These are phyloP conservation scores for Diaporthe amygdali DNA, from an alignment of 2,329 filamentous ascomycete species.

Conservation along the genomic window DNA sequence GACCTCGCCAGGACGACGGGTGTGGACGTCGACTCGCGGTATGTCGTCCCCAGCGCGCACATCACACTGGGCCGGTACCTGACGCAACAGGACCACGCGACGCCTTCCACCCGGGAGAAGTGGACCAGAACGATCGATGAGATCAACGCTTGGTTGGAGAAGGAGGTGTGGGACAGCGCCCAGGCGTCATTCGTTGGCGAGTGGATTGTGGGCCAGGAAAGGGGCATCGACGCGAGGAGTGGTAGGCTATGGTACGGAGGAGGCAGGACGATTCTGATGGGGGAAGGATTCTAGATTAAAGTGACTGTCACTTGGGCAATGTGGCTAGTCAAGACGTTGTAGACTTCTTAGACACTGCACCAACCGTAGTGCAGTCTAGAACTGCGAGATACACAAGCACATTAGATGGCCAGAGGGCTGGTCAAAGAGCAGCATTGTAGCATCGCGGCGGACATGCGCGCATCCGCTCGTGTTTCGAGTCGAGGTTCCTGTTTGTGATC, in stretches of 20 bases:
- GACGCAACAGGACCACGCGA: constrained; percentile 66
- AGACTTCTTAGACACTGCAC: not conserved
- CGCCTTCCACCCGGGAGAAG: constrained; percentile 60
- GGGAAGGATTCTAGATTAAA: constrained; percentile 61
- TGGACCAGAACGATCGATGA: constrained; percentile 75
- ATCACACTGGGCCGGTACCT: constrained; percentile 87
- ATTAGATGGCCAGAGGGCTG: not conserved
- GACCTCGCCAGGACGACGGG: constrained; percentile 64
- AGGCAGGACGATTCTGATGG: constrained; percentile 70
- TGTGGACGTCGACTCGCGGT: constrained; percentile 76
- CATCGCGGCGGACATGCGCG: not conserved
- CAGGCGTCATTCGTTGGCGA: constrained; percentile 61
- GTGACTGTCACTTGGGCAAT: not conserved
- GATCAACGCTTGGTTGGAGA: constrained; percentile 77
- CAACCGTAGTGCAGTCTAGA: not conserved
- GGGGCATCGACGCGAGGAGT: constrained; percentile 75
- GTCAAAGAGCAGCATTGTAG: not conserved
- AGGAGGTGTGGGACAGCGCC: constrained; percentile 69
- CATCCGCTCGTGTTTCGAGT: not conserved
- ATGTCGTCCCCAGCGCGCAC: constrained; percentile 88
- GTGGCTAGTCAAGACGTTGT: not conserved
- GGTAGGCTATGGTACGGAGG: constrained; percentile 89
- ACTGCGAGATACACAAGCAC: not conserved
- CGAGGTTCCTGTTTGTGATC: too few relatives aligned
- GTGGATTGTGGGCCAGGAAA: constrained; percentile 89